phyloP scores from a whole-genome alignment of 768 basidiomycete species.

The Rhodotorula graminis region DNA sequence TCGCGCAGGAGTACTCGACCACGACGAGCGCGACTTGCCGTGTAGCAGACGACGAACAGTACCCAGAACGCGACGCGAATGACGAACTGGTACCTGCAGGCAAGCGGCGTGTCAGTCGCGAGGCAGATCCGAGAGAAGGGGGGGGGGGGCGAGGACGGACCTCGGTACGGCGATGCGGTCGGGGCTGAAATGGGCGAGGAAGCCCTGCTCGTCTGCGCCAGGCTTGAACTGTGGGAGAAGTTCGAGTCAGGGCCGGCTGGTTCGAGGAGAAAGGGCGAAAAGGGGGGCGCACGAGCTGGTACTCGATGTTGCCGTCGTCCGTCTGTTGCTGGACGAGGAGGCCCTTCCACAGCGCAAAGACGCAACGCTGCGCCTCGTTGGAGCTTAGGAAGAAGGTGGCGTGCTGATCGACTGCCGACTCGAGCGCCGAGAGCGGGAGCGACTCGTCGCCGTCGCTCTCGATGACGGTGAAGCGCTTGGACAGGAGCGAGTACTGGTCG shows the following conservation, averaged over 20 bases:
- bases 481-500: conserved; percentile 34
- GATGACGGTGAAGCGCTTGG: conserved; percentile 32
- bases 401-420: conserved; percentile 40
- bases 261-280: too few relatives aligned
- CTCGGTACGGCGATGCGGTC: conserved; percentile 40
- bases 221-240: conserved; percentile 32
- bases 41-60: conserved; percentile 41
- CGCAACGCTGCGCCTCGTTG: conserved; percentile 39
- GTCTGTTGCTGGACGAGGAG: conserved; percentile 33
- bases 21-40: too few relatives aligned
- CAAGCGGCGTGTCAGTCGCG: too few relatives aligned
- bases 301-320: conserved; percentile 31
- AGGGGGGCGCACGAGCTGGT: conserved; percentile 8
- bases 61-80: conserved; percentile 42
- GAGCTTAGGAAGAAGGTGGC: conserved; percentile 42
- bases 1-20: too few relatives aligned
- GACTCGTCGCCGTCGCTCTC: conserved; percentile 42
- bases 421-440: conserved; percentile 37
- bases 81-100: conserved; percentile 39
- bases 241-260: background rate
- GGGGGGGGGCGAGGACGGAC: too few relatives aligned
- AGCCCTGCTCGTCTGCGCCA: conserved; percentile 7
- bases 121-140: too few relatives aligned
- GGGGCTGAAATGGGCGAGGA: conserved; percentile 29
- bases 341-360: conserved; percentile 43